Evolutionary conservation across 768 basidiomycete species (phyloP), one percentile per base, ranked within the genome.

Genomic region (Termitomyces heimii): DNA sequence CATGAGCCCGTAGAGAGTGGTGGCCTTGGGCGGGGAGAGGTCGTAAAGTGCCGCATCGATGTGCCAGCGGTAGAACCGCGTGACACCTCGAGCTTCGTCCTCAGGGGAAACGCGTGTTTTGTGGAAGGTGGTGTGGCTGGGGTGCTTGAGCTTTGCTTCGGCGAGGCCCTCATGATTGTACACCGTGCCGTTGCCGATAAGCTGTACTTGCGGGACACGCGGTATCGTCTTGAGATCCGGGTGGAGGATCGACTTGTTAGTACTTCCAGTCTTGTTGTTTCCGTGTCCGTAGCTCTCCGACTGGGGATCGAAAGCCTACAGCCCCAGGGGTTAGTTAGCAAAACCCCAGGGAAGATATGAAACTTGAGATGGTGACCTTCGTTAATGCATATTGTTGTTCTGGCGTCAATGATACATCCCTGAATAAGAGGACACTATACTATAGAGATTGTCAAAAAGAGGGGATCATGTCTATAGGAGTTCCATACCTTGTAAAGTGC

Each of bases 31-130:
- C 18, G 89, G 89, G 26, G 83, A 82, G 13, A 87, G 76, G 55
- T 86, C 83, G 67, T 89, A 90, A 37, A 92, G 71, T 2, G 91
- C 91, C 1, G 94, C 92, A 63, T 94, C 93, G 70, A 94, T 94
- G 69, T 95, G 91, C 92, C 92, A 94, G 49, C 92, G 78, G 70
- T 92, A 94, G 78, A 89, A 94, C 39, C 92, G 81, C n/a, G 92
- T 94, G 45, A 78, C 70, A n/a, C 91, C 92, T 53, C 80, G 78
- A 8, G 72, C 83, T 63, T 89, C 88, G 59, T 94, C 92, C 65
- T 88, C 88, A 3, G 77, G 73, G 10, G 85, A 83, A 35, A 95
- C 78, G 22, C 70, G 71, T 34, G 86, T 88, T 73, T 91, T 92
- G 77, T 96, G 94, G 73, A 95, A 96, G 3, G 86, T 88, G 47